These are phyloP conservation scores for Pythium phragmiticola DNA, from an alignment of 352 stramenopile genomes.

Conservation along the genomic window DNA sequence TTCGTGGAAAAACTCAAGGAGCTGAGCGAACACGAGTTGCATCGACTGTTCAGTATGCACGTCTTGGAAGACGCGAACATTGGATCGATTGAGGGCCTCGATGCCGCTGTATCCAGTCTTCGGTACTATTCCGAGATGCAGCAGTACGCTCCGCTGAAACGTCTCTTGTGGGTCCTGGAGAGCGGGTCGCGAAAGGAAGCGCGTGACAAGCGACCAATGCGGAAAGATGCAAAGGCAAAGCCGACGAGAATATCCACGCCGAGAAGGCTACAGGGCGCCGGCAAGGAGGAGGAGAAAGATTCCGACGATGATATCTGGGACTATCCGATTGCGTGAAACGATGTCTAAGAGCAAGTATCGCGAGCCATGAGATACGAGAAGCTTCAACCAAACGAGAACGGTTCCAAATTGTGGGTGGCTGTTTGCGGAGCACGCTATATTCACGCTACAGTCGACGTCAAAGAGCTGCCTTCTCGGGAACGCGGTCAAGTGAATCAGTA, in stretches of 20 bases:
- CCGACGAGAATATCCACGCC: no score
- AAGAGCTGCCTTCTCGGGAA: no score
- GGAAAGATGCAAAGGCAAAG: constrained; percentile 7
- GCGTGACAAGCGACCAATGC: constrained; percentile 25
- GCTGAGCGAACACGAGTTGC: constrained; percentile 55
- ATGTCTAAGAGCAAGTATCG: no score
- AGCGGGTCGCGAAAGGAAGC: constrained; percentile 29
- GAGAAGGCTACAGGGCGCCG: neutral
- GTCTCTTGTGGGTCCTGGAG: constrained; percentile 64
- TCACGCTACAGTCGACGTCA: no score
- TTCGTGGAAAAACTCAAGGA: constrained; percentile 66
- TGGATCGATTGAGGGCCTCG: constrained; percentile 23
- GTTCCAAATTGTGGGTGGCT: no score
- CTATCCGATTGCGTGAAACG: constrained; percentile 39
- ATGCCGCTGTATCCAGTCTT: constrained; percentile 37
- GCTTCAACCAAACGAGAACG: no score
- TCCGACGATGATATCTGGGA: constrained; percentile 60
- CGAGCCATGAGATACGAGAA: no score
- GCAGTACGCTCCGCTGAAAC: constrained; percentile 51
- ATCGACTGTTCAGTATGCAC: constrained; percentile 36
- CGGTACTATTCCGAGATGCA: constrained; percentile 52
- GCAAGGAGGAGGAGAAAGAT: constrained; percentile 36
- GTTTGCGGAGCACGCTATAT: no score
- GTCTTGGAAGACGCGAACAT: constrained; percentile 44
- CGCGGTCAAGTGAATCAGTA: no score